phyloP scores from a whole-genome alignment of 495 filamentous ascomycete species.

The Hyaloscypha finlandica region DNA sequence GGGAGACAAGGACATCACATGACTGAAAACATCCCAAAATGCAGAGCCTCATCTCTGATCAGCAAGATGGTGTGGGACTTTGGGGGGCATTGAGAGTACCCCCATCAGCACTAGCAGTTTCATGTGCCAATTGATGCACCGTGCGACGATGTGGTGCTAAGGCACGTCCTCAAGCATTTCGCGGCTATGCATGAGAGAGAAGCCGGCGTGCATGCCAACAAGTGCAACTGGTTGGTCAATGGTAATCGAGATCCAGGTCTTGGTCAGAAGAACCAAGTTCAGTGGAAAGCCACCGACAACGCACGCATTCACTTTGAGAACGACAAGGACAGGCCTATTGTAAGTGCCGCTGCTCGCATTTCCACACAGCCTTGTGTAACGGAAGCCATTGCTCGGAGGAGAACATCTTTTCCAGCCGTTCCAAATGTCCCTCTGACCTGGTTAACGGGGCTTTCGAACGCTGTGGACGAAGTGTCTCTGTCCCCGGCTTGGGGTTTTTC shows the following conservation, averaged over 20 bases:
- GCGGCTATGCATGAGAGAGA: slow-evolving; percentile 17
- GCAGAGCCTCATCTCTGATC: slow-evolving; percentile 3
- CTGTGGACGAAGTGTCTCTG: background rate
- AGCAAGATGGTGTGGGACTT: background rate
- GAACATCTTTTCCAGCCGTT: slow-evolving; percentile 10
- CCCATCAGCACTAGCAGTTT: slow-evolving; percentile 14
- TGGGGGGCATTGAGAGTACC: background rate
- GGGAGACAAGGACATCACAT: slow-evolving; percentile 1
- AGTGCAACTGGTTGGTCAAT: slow-evolving; percentile 8
- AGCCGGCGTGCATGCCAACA: slow-evolving; percentile 7
- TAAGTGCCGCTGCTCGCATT: slow-evolving; percentile 15
- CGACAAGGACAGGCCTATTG: slow-evolving; percentile 3
- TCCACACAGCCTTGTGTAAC: slow-evolving; percentile 15
- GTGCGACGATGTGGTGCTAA: slow-evolving; percentile 1
- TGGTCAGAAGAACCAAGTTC: slow-evolving; percentile 2
- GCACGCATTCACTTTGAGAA: background rate
- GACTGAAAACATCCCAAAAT: slow-evolving; percentile 4
- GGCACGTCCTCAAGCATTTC: slow-evolving; percentile 14
- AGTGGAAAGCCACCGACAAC: slow-evolving; percentile 15
- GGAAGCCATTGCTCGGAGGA: slow-evolving; percentile 3
- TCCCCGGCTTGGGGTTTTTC: no score
- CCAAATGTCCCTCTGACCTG: slow-evolving; percentile 16
- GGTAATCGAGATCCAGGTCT: background rate
- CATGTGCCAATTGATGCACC: slow-evolving; percentile 6
- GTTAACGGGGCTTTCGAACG: slow-evolving; percentile 2